phyloP scores from a whole-genome alignment of 2,329 filamentous ascomycete genomes.

The Talaromyces sp. region DNA sequence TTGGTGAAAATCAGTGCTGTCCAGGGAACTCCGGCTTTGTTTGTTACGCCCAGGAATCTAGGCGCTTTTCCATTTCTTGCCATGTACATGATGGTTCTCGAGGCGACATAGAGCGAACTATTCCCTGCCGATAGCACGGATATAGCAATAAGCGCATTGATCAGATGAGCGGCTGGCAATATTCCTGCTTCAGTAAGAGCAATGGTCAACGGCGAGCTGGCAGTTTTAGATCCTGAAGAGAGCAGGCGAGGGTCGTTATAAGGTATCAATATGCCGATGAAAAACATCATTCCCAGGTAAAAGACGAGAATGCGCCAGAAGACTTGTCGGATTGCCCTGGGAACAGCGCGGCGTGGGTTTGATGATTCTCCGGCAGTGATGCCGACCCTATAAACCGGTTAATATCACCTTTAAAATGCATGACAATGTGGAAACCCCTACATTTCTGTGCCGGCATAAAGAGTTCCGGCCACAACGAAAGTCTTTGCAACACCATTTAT shows the following conservation, averaged over 20 bases:
- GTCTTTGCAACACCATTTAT: conserved; percentile 33
- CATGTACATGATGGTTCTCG: conserved; percentile 70
- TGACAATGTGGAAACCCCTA: conserved; percentile 11
- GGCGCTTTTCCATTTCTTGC: conserved; percentile 69
- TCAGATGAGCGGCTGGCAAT: conserved; percentile 66
- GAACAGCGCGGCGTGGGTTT: conserved; percentile 44
- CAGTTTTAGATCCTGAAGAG: conserved; percentile 56
- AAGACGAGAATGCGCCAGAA: conserved; percentile 48
- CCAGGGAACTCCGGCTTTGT: conserved; percentile 57
- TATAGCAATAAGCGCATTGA: conserved; percentile 72
- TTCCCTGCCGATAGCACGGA: conserved; percentile 70
- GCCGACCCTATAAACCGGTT: conserved; percentile 22
- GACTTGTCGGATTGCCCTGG: conserved; percentile 37
- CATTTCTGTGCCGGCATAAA: conserved; percentile 32
- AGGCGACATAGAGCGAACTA: conserved; percentile 71
- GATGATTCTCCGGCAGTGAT: conserved; percentile 31
- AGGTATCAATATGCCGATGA: conserved; percentile 70
- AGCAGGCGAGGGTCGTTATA: conserved; percentile 62
- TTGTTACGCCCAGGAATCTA: conserved; percentile 62
- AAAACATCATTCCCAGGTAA: conserved; percentile 63
- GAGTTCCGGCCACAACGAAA: conserved; percentile 29
- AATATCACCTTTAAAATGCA: neutral
- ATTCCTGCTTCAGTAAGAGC: conserved; percentile 70
- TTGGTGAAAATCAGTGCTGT: conserved; percentile 64
- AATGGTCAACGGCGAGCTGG: conserved; percentile 69